Evolutionary conservation across 169 alveolate species (phyloP), one percentile per base, ranked within the genome.

Genomic region (Babesia divergens): DNA sequence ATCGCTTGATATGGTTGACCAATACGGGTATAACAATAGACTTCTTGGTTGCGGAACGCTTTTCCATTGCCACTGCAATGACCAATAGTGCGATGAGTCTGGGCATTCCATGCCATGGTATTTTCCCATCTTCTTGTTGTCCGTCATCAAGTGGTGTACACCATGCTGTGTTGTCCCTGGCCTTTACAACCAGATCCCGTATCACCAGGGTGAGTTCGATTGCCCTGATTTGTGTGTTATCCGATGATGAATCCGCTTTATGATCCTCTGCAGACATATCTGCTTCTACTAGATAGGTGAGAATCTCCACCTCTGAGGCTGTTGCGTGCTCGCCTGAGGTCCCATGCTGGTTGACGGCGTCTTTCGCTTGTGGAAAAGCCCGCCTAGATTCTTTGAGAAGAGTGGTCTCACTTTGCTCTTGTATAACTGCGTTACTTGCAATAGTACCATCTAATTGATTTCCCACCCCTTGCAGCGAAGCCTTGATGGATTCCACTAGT

Each of bases 81-180:
- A 77, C 53, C 31, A 77, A 24, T 18, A 77, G 74, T 1, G 82
- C 72, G 29, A 77, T 42, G 22, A 77, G 31, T 24, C 72, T 65
- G 5, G 53, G 60, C 55, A 77, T 67, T 14, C 75, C 82, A 20
- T 77, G 67, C 55, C 71, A 67, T 13, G 44, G 13, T 16, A 46
- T 20, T 1, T 47, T 62, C 22, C 37, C 24, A 6, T 67, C 53
- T 18, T 50, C 82, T 14, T 49, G 42, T 22, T 67, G 72, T 20
- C 34, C 49, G n/a, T 58, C 82, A 35, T 38, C 65, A 16, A 77
- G 72, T 8, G 49, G 7, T 51, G 82, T 66, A 28, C 65, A 42
- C 86, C 86, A 77, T 8, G 40, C 54, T 20, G 80, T 77, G 14
- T 54, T 9, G 37, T 64, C 66, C 49, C 56, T 56, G 22, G 70